Evolutionary conservation across 805 yeast genomes (phyloP), one percentile per base, ranked within the genome.

Genomic region (Sungouiella thailandica): DNA sequence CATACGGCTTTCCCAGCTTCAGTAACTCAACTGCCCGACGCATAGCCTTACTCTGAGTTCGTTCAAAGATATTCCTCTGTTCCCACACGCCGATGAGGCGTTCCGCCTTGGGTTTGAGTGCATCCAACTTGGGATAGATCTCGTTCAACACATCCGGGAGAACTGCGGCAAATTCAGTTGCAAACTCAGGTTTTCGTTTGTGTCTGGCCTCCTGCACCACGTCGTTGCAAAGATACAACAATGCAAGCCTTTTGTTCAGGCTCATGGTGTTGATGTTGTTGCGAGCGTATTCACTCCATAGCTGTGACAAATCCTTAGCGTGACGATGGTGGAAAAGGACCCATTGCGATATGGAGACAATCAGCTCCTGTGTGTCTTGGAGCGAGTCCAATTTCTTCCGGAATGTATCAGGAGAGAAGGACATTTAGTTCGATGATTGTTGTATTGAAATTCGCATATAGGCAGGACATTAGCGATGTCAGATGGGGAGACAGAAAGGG

Each of bases 171-270:
- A 83, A 86, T 3, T 76, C 79, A 7, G 57, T 60, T 3, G 80
- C 56, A 43, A 81, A 80, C 30, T 76, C 84, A 4, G 61, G 60
- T 47, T 73, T 76, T 39, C 73, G 68, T 46, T 78, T 76, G 22
- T 80, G 78, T 38, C 79, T 68, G 3, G 88, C 76, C 52, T 83
- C 83, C 56, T 86, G 96, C 1, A 85, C 81, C 15, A 86, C 79
- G 44, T 86, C 96, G 54, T 86, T 86, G 32, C 83, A 80, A 10
- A 86, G 62, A 49, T 86, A 86, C 16, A 86, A 65, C 36, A 82
- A 57, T 2, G 81, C 68, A 32, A 81, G 65, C 39, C 69, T 72
- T 46, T 72, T 67, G 12, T 38, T 42, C 41, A 37, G 40, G 22
- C 27, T 25, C n/a, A 28, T 13, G 18, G 39, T 28, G 18, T 28